Percentiles rank a stretch among this genome's conserved stretches.
Evolutionary conservation across 208 protist species (phyloP).

Genomic region (Naegleria fowleri): DNA sequence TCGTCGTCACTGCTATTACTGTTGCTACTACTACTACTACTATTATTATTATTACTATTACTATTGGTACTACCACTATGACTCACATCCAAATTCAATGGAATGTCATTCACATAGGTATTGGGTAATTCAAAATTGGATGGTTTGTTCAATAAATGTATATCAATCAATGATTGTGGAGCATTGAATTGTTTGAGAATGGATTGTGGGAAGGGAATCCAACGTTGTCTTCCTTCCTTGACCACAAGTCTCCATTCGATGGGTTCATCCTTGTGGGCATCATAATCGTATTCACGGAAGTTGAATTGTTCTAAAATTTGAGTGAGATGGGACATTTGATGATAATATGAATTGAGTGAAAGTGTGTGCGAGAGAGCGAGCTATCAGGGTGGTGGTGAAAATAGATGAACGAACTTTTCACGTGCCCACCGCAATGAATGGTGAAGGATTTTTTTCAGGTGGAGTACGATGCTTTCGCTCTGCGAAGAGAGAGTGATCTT

Average conservation of each 20-base stretch:
- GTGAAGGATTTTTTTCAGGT: too few species aligned
- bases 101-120: background rate
- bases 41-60: background rate
- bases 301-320: too few species aligned
- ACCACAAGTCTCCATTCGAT: background rate
- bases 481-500: too few species aligned
- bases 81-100: background rate
- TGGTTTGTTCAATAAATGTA: background rate
- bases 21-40: background rate
- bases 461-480: too few species aligned
- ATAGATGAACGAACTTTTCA: too few species aligned
- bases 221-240: slow-evolving; percentile 8
- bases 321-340: too few species aligned
- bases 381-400: too few species aligned
- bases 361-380: too few species aligned
- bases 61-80: background rate
- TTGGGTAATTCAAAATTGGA: background rate
- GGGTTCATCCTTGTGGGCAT: background rate
- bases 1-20: background rate
- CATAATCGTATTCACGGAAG: too few species aligned
- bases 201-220: background rate
- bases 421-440: too few species aligned
- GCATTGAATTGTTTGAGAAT: background rate
- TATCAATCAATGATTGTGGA: background rate
- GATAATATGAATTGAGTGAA: too few species aligned